A percentile compares a stretch with the other conserved stretches of the same genome.
Conservation (phyloP, 345 rosid genomes). For the Boechera retrofracta region DNA sequence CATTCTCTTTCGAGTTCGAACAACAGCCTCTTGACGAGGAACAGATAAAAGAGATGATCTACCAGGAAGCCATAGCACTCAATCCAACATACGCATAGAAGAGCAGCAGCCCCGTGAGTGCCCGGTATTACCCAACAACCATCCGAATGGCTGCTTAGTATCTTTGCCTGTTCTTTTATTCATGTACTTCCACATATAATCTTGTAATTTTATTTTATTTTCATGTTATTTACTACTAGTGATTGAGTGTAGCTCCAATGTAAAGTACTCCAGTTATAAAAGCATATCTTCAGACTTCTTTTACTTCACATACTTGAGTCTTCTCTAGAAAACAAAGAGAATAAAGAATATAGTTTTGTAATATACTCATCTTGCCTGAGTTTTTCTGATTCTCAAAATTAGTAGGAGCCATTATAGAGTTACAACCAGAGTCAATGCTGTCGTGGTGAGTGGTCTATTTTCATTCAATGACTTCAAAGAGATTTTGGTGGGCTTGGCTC, state of each 20-base stretch:
- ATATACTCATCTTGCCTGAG: background rate
- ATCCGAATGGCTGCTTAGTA: conserved; percentile 31
- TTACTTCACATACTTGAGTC: background rate
- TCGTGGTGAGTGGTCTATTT: conserved; percentile 5
- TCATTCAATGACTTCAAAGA: conserved; percentile 10
- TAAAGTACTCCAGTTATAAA: conserved; percentile 34
- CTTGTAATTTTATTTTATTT: conserved; percentile 35
- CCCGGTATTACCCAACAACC: conserved; percentile 31
- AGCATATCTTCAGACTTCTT: conserved; percentile 2
- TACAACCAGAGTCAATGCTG: conserved; percentile 21
- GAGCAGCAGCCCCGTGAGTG: conserved; percentile 15
- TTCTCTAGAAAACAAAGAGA: conserved; percentile 15
- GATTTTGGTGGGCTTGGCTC: background rate
- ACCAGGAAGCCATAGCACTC: conserved; percentile 71
- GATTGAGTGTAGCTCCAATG: conserved; percentile 36
- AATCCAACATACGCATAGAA: conserved; percentile 72
- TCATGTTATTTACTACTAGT: conserved; percentile 33
- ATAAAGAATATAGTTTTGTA: background rate
- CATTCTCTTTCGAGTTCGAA: conserved; percentile 91
- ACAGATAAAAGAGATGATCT: conserved; percentile 91
- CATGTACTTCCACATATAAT: conserved; percentile 28
- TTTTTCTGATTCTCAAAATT: background rate
- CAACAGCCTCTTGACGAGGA: conserved; percentile 80
- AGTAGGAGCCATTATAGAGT: background rate
- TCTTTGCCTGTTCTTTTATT: conserved; percentile 41